Evolutionary conservation across 2,329 filamentous ascomycete species (phyloP).

Genomic region (Incumbomyces lentus): DNA sequence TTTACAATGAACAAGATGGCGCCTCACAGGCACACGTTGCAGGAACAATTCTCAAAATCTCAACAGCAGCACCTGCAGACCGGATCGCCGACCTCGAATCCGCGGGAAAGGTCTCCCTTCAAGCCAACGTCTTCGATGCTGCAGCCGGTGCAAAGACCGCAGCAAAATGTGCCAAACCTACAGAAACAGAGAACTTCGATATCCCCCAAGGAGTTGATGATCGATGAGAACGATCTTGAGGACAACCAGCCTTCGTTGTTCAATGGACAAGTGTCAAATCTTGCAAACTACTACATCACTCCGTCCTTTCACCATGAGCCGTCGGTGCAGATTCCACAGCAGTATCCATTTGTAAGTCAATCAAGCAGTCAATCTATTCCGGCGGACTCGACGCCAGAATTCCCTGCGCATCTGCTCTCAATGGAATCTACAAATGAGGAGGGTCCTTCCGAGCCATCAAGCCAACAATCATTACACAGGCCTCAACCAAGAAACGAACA

Average conservation of each 20-base stretch:
- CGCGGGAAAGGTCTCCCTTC: slow-evolving; percentile 71
- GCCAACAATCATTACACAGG: slow-evolving; percentile 22
- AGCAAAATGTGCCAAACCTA: slow-evolving; percentile 30
- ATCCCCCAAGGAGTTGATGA: slow-evolving; percentile 80
- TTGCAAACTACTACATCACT: slow-evolving; percentile 26
- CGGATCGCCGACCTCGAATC: slow-evolving; percentile 43
- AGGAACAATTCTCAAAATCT: slow-evolving; percentile 66
- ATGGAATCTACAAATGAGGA: slow-evolving; percentile 54
- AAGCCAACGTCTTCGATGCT: slow-evolving; percentile 56
- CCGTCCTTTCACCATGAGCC: slow-evolving; percentile 13
- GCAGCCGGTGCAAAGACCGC: slow-evolving; percentile 31
- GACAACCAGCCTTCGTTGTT: slow-evolving; percentile 63
- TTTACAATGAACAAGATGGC: slow-evolving; percentile 30
- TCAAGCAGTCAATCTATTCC: slow-evolving; percentile 21
- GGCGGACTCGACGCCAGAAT: slow-evolving; percentile 39
- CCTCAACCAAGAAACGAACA: slow-evolving; percentile 12
- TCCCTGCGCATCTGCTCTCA: slow-evolving; percentile 48
- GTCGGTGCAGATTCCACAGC: slow-evolving; percentile 18
- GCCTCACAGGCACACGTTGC: slow-evolving; percentile 54
- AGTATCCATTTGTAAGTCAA: slow-evolving; percentile 20
- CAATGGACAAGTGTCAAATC: slow-evolving; percentile 29
- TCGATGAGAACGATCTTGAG: slow-evolving; percentile 72
- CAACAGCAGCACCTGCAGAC: slow-evolving; percentile 61
- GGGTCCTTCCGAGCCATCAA: slow-evolving; percentile 19
- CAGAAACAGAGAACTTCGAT: slow-evolving; percentile 63